Conservation (phyloP, 192 early-diverging fungal species). For the Chytriomyces sp. region DNA sequence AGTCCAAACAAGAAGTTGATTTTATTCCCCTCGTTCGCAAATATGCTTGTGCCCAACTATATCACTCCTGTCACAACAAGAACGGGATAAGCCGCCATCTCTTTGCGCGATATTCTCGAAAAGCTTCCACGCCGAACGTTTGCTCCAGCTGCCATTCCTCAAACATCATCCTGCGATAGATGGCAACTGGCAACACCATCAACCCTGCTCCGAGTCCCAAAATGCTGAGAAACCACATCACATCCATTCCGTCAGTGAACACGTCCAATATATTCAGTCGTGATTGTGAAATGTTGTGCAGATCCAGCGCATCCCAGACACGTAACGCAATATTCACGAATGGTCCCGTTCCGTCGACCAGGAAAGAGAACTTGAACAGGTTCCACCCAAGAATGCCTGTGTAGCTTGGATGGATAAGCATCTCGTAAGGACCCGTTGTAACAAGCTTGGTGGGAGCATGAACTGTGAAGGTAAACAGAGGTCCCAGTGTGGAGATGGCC, state of each 20-base stretch:
- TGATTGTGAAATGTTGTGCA: not conserved
- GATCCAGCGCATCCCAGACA: not conserved
- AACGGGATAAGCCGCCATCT: slow-evolving; percentile 19
- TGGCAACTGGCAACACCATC: not conserved
- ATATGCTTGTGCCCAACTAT: no score
- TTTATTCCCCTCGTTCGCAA: no score
- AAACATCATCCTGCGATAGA: not conserved
- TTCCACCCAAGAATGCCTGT: slow-evolving; percentile 16
- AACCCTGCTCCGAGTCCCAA: not conserved
- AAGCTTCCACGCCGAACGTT: slow-evolving; percentile 2
- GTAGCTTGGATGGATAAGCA: slow-evolving; percentile 18
- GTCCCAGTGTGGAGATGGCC: slow-evolving; percentile 7
- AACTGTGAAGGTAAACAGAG: slow-evolving; percentile 1
- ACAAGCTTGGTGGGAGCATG: not conserved
- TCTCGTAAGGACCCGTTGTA: slow-evolving; percentile 14
- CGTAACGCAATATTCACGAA: slow-evolving; percentile 2
- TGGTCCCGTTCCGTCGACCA: slow-evolving; percentile 5
- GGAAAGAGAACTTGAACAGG: not conserved
- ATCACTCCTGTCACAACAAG: not conserved
- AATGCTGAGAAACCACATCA: not conserved
- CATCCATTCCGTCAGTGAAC: not conserved
- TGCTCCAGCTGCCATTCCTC: slow-evolving; percentile 14
- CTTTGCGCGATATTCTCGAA: not conserved
- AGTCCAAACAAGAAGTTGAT: no score
- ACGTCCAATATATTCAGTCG: not conserved